A percentile compares a stretch with the other conserved stretches of the same genome.
These are phyloP conservation scores for Crithidia bombi DNA, from an alignment of 208 protist species.

Conservation along the genomic window DNA sequence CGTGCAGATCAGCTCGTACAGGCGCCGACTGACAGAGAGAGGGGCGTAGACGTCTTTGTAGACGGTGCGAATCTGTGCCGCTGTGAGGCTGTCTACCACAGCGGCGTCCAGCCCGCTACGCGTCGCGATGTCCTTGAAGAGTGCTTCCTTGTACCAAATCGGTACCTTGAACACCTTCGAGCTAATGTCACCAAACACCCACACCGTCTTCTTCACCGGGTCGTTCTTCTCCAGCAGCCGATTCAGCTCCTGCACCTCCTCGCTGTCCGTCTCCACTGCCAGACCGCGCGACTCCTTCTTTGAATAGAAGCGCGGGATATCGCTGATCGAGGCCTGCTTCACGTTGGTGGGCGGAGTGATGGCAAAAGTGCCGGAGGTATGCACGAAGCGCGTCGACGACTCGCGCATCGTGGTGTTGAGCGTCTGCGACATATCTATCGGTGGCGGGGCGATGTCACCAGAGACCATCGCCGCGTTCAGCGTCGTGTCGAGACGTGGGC, in stretches of 20 bases:
- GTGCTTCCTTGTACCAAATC: conserved; percentile 77
- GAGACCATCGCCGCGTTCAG: conserved; percentile 48
- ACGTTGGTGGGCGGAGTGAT: conserved; percentile 59
- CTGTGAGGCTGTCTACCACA: conserved; percentile 43
- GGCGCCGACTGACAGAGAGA: conserved; percentile 64
- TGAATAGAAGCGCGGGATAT: conserved; percentile 85
- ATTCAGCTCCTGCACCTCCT: conserved; percentile 56
- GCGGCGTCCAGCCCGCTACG: conserved; percentile 31
- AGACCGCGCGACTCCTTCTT: conserved; percentile 60
- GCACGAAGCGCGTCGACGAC: conserved; percentile 48
- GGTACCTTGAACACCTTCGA: conserved; percentile 80
- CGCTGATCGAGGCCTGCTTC: conserved; percentile 52
- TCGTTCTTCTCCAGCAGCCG: conserved; percentile 54
- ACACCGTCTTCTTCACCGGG: conserved; percentile 39
- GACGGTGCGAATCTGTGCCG: conserved; percentile 58
- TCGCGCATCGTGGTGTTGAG: conserved; percentile 37
- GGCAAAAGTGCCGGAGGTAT: conserved; percentile 59
- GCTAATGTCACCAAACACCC: conserved; percentile 68
- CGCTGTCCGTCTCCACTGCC: conserved; percentile 25
- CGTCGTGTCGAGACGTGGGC: conserved; percentile 30
- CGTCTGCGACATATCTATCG: conserved; percentile 29
- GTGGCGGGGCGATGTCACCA: conserved; percentile 39
- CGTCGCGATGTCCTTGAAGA: conserved; percentile 73
- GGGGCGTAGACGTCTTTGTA: conserved; percentile 61
- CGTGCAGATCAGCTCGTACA: conserved; percentile 80